Conservation (phyloP, 805 yeast species). For the Suhomyces vadensis region DNA sequence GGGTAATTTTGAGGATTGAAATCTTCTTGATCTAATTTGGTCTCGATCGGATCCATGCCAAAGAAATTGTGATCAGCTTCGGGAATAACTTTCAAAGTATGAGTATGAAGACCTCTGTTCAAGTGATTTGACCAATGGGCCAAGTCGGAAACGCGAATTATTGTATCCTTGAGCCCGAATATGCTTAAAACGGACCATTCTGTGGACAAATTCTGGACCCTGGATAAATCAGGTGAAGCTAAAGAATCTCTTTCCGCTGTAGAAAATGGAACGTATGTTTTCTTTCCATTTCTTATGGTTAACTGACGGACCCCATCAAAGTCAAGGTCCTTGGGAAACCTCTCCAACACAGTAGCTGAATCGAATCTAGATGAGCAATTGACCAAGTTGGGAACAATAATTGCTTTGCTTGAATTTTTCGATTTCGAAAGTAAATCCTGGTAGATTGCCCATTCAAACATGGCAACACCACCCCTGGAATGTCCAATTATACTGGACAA, state of each 20-base stretch:
- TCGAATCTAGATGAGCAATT: conserved; percentile 74
- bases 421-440: conserved; percentile 38
- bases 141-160: conserved; percentile 67
- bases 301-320: conserved; percentile 21
- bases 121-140: conserved; percentile 59
- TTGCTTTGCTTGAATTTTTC: conserved; percentile 28
- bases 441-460: conserved; percentile 66
- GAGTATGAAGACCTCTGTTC: conserved; percentile 48
- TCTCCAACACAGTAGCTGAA: conserved; percentile 46
- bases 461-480: conserved; percentile 76
- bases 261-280: conserved; percentile 44
- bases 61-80: conserved; percentile 82
- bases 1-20: conserved; percentile 45
- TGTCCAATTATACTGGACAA: conserved; percentile 69
- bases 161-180: conserved; percentile 67
- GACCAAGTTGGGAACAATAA: conserved; percentile 62
- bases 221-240: conserved; percentile 47
- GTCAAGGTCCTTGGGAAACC: conserved; percentile 29
- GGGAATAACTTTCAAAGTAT: conserved; percentile 56
- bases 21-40: conserved; percentile 32
- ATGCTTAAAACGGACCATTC: conserved; percentile 61
- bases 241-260: conserved; percentile 52
- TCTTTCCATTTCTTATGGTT: conserved; percentile 54
- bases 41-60: conserved; percentile 46
- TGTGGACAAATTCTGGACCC: conserved; percentile 41